phyloP scores from a whole-genome alignment of 257 asterid genomes.

The Avicennia marina region DNA sequence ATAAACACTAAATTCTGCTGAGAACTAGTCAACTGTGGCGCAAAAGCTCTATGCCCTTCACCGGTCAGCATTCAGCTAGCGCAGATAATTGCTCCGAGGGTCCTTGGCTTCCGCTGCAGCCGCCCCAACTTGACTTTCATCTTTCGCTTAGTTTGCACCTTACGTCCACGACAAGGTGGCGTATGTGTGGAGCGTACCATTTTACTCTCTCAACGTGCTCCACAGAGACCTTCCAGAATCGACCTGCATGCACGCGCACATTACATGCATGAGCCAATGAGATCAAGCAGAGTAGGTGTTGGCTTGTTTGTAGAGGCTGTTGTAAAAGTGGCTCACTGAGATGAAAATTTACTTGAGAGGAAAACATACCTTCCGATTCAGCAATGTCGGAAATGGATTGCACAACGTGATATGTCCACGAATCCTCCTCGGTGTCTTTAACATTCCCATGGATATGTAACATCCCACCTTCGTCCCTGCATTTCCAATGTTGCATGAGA shows the following conservation, averaged over 20 bases:
- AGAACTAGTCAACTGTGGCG: no score
- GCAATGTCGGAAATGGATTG: slow-evolving; percentile 57
- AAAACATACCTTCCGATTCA: slow-evolving; percentile 49
- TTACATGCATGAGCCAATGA: neutral
- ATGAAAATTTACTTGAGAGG: neutral
- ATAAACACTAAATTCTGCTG: no score
- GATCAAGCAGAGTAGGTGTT: neutral
- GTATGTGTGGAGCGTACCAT: slow-evolving; percentile 93
- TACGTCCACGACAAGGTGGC: slow-evolving; percentile 85
- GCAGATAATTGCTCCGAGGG: no score
- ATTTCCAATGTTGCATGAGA: neutral
- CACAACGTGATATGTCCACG: slow-evolving; percentile 52
- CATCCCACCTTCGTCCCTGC: slow-evolving; percentile 78
- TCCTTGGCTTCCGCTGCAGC: no score
- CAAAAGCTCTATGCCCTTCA: no score
- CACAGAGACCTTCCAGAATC: slow-evolving; percentile 57
- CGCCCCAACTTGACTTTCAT: no score
- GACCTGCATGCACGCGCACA: slow-evolving; percentile 41
- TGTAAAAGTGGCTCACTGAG: neutral
- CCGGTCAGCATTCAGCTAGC: no score
- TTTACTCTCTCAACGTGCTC: slow-evolving; percentile 84
- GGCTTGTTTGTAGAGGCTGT: neutral
- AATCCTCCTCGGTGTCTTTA: slow-evolving; percentile 70
- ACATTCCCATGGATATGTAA: slow-evolving; percentile 85
- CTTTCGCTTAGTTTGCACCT: slow-evolving; percentile 40